Percentiles rank a stretch among this genome's conserved stretches.
Conservation (phyloP, 2,329 filamentous ascomycete species). For the Penicillium crustosum region DNA sequence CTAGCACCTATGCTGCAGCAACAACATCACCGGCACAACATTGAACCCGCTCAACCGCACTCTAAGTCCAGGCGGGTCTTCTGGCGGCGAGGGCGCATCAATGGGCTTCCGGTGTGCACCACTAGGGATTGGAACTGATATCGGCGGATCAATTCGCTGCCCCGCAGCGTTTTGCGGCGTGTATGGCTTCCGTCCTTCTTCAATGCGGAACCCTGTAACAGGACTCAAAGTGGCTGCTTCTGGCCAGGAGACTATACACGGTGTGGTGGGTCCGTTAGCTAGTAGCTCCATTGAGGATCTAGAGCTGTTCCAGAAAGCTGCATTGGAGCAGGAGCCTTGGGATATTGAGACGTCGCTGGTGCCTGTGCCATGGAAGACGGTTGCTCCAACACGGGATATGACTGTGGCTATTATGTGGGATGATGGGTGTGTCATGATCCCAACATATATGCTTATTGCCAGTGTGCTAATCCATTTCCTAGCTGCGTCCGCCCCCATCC, state of each 20-base stretch:
- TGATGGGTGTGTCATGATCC: conserved; percentile 49
- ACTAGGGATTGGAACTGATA: conserved; percentile 49
- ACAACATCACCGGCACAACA: conserved; percentile 44
- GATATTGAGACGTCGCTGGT: conserved; percentile 42
- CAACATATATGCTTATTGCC: neutral
- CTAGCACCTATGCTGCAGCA: conserved; percentile 39
- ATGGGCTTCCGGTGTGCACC: conserved; percentile 44
- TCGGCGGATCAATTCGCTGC: conserved; percentile 48
- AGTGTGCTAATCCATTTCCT: neutral
- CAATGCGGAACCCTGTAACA: conserved; percentile 33
- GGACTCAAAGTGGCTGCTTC: conserved; percentile 30
- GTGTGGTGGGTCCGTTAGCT: conserved; percentile 33
- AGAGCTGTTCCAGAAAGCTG: conserved; percentile 39
- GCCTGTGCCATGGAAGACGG: conserved; percentile 44
- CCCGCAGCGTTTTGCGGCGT: conserved; percentile 48
- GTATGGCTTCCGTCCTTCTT: conserved; percentile 47
- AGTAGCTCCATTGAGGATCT: conserved; percentile 35
- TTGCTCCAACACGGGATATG: conserved; percentile 25
- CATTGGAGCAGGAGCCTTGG: conserved; percentile 46
- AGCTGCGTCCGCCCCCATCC: conserved; percentile 64
- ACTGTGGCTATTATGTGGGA: conserved; percentile 62
- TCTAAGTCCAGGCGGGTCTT: conserved; percentile 45
- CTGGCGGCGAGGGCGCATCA: conserved; percentile 47
- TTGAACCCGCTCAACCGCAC: conserved; percentile 44
- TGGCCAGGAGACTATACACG: conserved; percentile 43